Evolutionary conservation across 306 rosid genomes (phyloP), one percentile per base, ranked within the genome.

Genomic region (Prunus mira): DNA sequence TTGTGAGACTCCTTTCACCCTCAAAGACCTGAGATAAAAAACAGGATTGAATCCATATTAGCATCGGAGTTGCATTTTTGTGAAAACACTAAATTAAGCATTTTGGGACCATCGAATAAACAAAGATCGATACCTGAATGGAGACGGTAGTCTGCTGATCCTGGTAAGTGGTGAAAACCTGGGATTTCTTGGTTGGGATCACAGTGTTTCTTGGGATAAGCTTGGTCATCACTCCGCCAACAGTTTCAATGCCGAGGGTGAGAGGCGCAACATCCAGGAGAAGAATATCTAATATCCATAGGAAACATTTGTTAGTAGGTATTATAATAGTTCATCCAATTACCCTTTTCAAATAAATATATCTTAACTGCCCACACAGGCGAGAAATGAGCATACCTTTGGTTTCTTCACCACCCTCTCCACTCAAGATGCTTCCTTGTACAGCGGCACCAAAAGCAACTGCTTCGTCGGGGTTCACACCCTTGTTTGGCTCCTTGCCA

Each of bases 1-100:
- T 96, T 74, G 98, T 96, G 75, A 96, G 96, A 88, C 99, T 96
- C 93, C 99, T 91, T 89, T 96, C 99, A 68, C 99, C 99, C 84
- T 96, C 99, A 20, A 77, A 96, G 61, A 96, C 98, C 99, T 96
- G 72, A 65, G 45, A 64, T 56, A 28, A 45, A 68, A 38, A 6
- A 76, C 13, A 4, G 24, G 20, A 71, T 69, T 30, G 76, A 72
- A 49, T 30, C 20, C 32, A 65, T 47, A 38, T 64, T 14, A 27
- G 63, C 67, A 65, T 70, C 2, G 32, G 51, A 4, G 13, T 24
- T 58, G 17, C 38, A 27, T 43, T 67, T 13, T 2, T 10, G 61
- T 18, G 45, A 15, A 47, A n/a, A 61, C 14, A 1, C 30, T 43
- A 24, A 6, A 27, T 20, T 60, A 60, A 71, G 65, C 68, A 43